Evolutionary conservation across 352 stramenopile genomes (phyloP).

Genomic region (Globisporangium iwayamae): DNA sequence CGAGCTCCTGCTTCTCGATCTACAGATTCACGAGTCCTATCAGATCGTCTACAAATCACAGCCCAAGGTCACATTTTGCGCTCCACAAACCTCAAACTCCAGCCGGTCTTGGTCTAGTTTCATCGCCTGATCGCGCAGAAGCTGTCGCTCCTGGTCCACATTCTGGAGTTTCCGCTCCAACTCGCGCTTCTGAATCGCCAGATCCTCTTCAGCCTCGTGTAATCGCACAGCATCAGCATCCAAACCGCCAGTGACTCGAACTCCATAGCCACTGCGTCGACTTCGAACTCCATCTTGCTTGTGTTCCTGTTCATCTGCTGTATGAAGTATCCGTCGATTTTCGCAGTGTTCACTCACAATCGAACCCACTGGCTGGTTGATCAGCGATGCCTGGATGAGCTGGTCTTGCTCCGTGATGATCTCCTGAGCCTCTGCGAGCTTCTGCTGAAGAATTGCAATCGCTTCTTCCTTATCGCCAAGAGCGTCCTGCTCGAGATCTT

Average conservation of each 20-base stretch:
- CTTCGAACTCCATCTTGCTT: not conserved
- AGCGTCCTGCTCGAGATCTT: slow-evolving; percentile 35
- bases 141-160: slow-evolving; percentile 37
- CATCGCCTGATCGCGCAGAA: slow-evolving; percentile 45
- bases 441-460: slow-evolving; percentile 40
- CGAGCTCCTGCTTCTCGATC: slow-evolving; percentile 38
- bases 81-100: slow-evolving; percentile 41
- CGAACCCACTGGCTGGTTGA: slow-evolving; percentile 9
- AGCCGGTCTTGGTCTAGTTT: slow-evolving; percentile 64
- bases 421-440: slow-evolving; percentile 56
- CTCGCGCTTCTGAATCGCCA: slow-evolving; percentile 32
- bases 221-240: slow-evolving; percentile 1
- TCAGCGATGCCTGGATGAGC: slow-evolving; percentile 61
- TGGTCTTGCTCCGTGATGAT: slow-evolving; percentile 72
- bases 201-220: slow-evolving; percentile 21
- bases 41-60: not conserved
- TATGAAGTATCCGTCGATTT: not conserved
- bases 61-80: not conserved
- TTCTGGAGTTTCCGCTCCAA: slow-evolving; percentile 32
- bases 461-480: slow-evolving; percentile 23
- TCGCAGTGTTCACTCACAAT: not conserved
- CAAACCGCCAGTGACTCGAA: too few species aligned
- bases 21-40: slow-evolving; percentile 3
- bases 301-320: not conserved
- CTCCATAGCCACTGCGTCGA: not conserved